Evolutionary conservation across 306 rosid species (phyloP).

Genomic region (Acacia confusa): DNA sequence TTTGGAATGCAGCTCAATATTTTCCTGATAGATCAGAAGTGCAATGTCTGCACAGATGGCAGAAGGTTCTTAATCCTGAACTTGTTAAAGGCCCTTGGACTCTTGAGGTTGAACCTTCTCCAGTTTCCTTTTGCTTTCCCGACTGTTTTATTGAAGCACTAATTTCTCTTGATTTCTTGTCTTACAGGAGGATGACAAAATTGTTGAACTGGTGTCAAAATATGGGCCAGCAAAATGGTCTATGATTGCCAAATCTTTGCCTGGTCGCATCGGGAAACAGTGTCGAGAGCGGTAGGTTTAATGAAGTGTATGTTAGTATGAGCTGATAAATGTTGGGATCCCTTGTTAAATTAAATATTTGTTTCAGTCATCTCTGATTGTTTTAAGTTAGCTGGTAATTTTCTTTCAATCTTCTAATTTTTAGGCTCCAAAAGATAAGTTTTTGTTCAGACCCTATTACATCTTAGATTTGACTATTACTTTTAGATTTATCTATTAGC

Average conservation of each 20-base stretch:
- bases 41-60: conserved; percentile 99
- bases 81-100: conserved; percentile 99
- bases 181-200: conserved; percentile 89
- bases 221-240: conserved; percentile 98
- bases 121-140: conserved; percentile 4
- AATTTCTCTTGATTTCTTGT: conserved; percentile 30
- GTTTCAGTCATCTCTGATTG: not conserved
- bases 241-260: conserved; percentile 88
- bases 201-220: conserved; percentile 70
- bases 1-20: conserved; percentile 79
- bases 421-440: not conserved
- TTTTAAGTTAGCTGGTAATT: conserved; percentile 23
- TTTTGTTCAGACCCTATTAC: not conserved
- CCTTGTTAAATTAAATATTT: conserved; percentile 9
- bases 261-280: conserved; percentile 99
- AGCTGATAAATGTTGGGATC: conserved; percentile 5
- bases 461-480: conserved; percentile 13
- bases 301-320: conserved; percentile 18
- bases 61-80: conserved; percentile 97
- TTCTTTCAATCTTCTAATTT: not conserved
- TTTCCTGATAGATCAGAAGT: conserved; percentile 95
- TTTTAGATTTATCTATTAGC: conserved; percentile 14
- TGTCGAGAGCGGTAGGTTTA: conserved; percentile 87
- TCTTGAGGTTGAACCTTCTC: conserved; percentile 63
- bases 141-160: conserved; percentile 26